Evolutionary conservation across 768 basidiomycete genomes (phyloP).

Genomic region (Tricholoma sp.): DNA sequence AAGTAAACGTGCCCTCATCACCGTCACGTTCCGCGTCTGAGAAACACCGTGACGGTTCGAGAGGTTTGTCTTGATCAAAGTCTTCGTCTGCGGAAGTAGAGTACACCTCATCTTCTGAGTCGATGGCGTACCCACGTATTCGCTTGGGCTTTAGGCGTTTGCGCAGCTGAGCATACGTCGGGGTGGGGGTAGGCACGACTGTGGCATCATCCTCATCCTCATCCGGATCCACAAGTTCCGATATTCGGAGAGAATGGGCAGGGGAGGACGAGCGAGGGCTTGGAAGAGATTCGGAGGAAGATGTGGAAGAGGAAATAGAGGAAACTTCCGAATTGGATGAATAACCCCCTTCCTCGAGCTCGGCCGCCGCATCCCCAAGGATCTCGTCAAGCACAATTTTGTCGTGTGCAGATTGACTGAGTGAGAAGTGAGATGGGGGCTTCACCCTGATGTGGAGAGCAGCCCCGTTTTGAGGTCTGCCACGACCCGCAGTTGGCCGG

Average conservation of each 20-base stretch:
- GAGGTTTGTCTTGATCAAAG: conserved; percentile 16
- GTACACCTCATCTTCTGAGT: conserved; percentile 36
- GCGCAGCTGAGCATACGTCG: no score
- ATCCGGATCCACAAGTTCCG: background rate
- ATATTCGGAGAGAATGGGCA: background rate
- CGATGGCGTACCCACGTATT: conserved; percentile 34
- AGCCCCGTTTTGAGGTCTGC: conserved; percentile 39
- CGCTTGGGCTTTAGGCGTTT: conserved; percentile 15
- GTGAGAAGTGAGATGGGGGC: conserved; percentile 14
- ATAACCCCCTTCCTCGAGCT: background rate
- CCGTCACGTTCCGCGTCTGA: conserved; percentile 19
- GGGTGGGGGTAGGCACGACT: background rate
- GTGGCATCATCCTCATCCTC: background rate
- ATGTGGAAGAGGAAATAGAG: background rate
- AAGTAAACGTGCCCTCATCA: conserved; percentile 7
- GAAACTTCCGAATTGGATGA: background rate
- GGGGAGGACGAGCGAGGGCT: background rate
- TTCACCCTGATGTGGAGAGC: conserved; percentile 22
- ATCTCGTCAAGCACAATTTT: conserved; percentile 1
- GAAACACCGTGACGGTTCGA: conserved; percentile 10
- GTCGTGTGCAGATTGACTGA: background rate
- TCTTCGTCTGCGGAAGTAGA: conserved; percentile 19
- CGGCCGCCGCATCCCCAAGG: background rate
- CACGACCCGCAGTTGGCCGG: conserved; percentile 26
- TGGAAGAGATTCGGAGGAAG: background rate